These are phyloP conservation scores for Barbarea vulgaris DNA, from an alignment of 345 rosid species.

Conservation along the genomic window DNA sequence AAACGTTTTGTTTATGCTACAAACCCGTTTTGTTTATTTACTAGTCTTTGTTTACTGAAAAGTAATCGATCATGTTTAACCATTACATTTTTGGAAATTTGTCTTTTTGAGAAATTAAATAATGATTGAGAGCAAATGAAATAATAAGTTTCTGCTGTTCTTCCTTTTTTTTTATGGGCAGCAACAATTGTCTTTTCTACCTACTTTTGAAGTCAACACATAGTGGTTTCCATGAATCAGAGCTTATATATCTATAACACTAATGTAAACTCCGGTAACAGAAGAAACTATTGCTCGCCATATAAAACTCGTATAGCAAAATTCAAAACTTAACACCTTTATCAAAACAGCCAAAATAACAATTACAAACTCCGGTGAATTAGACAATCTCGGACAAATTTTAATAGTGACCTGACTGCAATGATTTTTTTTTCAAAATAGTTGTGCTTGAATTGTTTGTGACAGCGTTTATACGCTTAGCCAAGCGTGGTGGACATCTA, in stretches of 20 bases:
- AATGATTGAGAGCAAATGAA: neutral
- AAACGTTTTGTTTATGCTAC: neutral
- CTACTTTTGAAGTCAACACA: neutral
- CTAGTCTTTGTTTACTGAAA: slow-evolving; percentile 8
- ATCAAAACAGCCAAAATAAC: too few species aligned
- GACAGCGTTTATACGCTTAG: too few species aligned
- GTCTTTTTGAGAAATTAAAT: neutral
- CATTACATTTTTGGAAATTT: neutral
- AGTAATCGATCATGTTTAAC: neutral
- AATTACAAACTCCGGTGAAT: neutral
- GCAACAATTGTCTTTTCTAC: neutral
- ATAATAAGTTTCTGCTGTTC: neutral
- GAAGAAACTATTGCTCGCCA: neutral
- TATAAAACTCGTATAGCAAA: neutral
- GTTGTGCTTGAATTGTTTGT: neutral
- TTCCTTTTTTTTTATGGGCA: neutral
- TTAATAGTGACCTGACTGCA: too few species aligned
- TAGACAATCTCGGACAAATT: too few species aligned
- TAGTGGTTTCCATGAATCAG: neutral
- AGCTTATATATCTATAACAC: neutral
- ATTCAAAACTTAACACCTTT: neutral
- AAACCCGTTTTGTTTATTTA: too few species aligned
- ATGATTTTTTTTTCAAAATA: too few species aligned
- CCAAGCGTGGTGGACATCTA: too few species aligned
- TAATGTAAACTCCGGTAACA: neutral